These are phyloP conservation scores for Hyaloscypha hepaticicola DNA, from an alignment of 495 filamentous ascomycete species.

Conservation along the genomic window DNA sequence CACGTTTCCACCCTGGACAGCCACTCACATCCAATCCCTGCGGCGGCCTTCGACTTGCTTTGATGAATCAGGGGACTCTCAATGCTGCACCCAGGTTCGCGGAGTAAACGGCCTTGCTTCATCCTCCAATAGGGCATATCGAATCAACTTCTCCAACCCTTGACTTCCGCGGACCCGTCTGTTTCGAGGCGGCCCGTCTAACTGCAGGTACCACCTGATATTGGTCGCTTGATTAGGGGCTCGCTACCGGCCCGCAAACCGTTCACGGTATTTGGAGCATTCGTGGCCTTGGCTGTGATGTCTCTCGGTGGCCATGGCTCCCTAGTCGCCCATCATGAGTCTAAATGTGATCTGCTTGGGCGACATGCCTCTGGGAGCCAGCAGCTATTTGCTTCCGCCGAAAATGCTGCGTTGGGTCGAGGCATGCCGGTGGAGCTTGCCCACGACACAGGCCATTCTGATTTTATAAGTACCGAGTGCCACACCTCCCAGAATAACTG, in stretches of 20 bases:
- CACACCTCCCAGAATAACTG: not conserved
- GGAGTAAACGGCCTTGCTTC: not conserved
- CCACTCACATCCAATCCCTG: slow-evolving; percentile 9
- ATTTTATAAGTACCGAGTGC: slow-evolving; percentile 20
- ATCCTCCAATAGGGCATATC: not conserved
- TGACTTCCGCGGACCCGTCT: slow-evolving; percentile 1
- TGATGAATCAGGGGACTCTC: slow-evolving; percentile 17
- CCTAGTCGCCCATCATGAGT: slow-evolving; percentile 20
- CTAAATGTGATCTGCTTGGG: slow-evolving; percentile 24
- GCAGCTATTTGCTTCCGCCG: slow-evolving; percentile 22
- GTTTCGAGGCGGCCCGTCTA: slow-evolving; percentile 25
- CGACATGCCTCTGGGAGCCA: slow-evolving; percentile 18
- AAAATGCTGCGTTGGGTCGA: slow-evolving; percentile 2
- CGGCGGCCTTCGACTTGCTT: not conserved
- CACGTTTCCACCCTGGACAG: not conserved
- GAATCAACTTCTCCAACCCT: not conserved
- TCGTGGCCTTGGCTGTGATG: slow-evolving; percentile 26
- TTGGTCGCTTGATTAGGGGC: slow-evolving; percentile 20
- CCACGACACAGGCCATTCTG: not conserved
- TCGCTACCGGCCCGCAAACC: not conserved
- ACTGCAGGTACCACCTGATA: slow-evolving; percentile 16
- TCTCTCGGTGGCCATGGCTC: slow-evolving; percentile 16
- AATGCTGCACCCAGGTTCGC: slow-evolving; percentile 10
- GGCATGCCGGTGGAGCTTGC: not conserved
- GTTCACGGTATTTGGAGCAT: slow-evolving; percentile 4